phyloP scores from a whole-genome alignment of 2,329 filamentous ascomycete species.

The Pestalotiopsis sp. region DNA sequence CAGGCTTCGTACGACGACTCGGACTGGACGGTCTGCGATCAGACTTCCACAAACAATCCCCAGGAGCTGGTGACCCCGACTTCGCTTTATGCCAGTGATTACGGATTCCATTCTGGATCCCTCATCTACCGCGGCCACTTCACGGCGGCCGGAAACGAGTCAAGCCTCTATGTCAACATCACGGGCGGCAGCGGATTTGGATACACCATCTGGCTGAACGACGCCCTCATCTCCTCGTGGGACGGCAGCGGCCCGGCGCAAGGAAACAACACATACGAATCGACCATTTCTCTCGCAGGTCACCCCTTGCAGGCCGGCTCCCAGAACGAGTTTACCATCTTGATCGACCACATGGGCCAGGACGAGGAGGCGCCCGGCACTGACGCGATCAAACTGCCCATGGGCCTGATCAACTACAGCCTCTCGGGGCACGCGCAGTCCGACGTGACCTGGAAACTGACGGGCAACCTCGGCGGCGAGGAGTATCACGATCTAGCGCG shows the following conservation, averaged over 20 bases:
- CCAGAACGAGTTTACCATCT: slow-evolving; percentile 64
- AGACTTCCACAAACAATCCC: slow-evolving; percentile 58
- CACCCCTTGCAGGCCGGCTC: slow-evolving; percentile 46
- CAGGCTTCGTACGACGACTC: slow-evolving; percentile 66
- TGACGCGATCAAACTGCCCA: slow-evolving; percentile 63
- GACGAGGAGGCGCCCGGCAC: slow-evolving; percentile 60
- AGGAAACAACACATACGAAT: slow-evolving; percentile 21
- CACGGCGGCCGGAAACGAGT: slow-evolving; percentile 62
- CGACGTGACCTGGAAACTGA: slow-evolving; percentile 62
- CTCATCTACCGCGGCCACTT: slow-evolving; percentile 74
- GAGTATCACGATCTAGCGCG: slow-evolving; percentile 59
- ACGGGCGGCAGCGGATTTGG: slow-evolving; percentile 71
- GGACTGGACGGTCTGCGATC: slow-evolving; percentile 63
- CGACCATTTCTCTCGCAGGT: slow-evolving; percentile 27
- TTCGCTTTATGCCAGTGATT: slow-evolving; percentile 55
- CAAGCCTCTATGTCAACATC: slow-evolving; percentile 56
- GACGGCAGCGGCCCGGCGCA: slow-evolving; percentile 14
- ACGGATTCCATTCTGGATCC: slow-evolving; percentile 71
- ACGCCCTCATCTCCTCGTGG: slow-evolving; percentile 56
- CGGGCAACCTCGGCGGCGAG: slow-evolving; percentile 69
- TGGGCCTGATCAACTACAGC: slow-evolving; percentile 53
- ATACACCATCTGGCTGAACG: slow-evolving; percentile 68
- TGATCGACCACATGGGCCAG: slow-evolving; percentile 74
- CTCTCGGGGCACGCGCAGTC: background rate
- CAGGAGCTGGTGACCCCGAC: background rate